Base-by-base conservation (phyloP, 805 yeast species). In the Yarrowia hollandica region DNA sequence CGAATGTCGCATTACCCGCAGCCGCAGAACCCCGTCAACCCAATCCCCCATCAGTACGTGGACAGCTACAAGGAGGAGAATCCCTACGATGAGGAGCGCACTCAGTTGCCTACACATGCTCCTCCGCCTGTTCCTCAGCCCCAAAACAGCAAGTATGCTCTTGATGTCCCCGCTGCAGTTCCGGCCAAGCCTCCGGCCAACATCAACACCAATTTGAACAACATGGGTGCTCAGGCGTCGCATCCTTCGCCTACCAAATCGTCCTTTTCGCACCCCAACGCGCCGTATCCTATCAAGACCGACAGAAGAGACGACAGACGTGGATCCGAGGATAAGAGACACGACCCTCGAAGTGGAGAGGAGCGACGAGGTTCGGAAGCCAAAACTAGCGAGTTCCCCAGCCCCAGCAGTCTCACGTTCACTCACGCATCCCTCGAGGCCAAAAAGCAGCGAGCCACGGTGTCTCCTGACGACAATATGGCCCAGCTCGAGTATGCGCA, bases 1-100 rank as follows among this genome's bases (percentile, higher is more conserved):
- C 39, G 55, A n/a, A 48, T 52, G 58, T 52, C 58, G 19, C 58
- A 52, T 15, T 52, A 52, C 25, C 44, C 44, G 8, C 58, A 52
- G 33, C 58, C 58, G 3, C 21, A 25, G 18, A 35, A 34, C 44
- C 58, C 58, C 15, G 44, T 52, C 15, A 33, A 52, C 26, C 58
- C 58, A 26, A 35, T 52, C 11, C 58, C 58, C 5, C 58, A 52
- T 25, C 34, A 37, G 44, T 52, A 52, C 35, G 58, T 25, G 10
- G 58, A 52, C 18, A 12, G 19, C 2, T 52, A 52, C 35, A 23
- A 19, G 26, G 58, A 52, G 26, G 58, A 35, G 26, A 52, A 52
- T 23, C 58, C 58, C 11, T 52, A 52, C 44, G 58, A 35, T 14
- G 44, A 52, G 15, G 58, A 52, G 26, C 44, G 44, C 4, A 52